These are phyloP conservation scores for Rhizopus arrhizus DNA, from an alignment of 371 early-diverging fungal species.

Conservation along the genomic window DNA sequence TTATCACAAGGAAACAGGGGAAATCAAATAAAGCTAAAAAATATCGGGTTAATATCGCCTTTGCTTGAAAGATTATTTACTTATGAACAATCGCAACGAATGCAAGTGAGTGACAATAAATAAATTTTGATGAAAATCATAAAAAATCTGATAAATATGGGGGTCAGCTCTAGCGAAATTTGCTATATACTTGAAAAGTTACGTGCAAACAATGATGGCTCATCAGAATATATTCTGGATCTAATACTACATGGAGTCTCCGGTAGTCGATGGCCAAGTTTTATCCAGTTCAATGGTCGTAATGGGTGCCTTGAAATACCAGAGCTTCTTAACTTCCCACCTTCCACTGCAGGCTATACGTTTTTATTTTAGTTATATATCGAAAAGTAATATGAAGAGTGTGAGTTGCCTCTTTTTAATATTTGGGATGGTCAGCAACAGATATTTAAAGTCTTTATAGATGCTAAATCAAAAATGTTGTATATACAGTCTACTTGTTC, in stretches of 20 bases:
- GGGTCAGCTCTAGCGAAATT: conserved; percentile 60
- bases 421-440: conserved; percentile 56
- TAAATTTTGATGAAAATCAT: conserved; percentile 52
- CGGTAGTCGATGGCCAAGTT: conserved; percentile 67
- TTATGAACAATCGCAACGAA: conserved; percentile 13
- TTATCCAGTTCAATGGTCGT: conserved; percentile 66
- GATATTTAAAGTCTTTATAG: conserved; percentile 50
- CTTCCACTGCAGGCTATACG: conserved; percentile 61
- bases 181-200: conserved; percentile 62
- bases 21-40: conserved; percentile 67
- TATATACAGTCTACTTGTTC: conserved; percentile 48
- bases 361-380: conserved; percentile 70
- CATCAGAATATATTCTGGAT: conserved; percentile 43
- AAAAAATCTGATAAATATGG: conserved; percentile 66
- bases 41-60: conserved; percentile 56
- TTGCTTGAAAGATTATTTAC: conserved; percentile 44
- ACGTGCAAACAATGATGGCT: conserved; percentile 13
- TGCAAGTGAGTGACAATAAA: conserved; percentile 22
- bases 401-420: conserved; percentile 50
- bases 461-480: conserved; percentile 51
- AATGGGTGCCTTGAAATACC: conserved; percentile 50
- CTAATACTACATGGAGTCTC: conserved; percentile 62
- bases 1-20: conserved; percentile 59
- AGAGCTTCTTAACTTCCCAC: conserved; percentile 52
- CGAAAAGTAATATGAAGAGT: conserved; percentile 55